Evolutionary conservation across 208 protist species (phyloP).

Genomic region (Acanthamoeba polyphaga): DNA sequence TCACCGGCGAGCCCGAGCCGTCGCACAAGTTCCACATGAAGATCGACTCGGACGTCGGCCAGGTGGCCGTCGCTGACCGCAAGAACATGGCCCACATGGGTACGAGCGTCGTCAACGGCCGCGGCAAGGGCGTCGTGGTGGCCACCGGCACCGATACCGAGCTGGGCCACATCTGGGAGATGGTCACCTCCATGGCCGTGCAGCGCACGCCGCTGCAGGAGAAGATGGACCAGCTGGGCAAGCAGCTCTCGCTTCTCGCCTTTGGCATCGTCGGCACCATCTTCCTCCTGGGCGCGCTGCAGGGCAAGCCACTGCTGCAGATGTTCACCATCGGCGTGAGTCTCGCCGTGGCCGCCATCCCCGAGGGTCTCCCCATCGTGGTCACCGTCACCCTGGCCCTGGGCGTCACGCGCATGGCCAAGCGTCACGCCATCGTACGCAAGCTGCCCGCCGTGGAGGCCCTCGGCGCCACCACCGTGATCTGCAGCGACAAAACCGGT

Average conservation of each 20-base stretch:
- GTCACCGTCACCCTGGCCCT: conserved; percentile 83
- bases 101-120: conserved; percentile 85
- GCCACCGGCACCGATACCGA: conserved; percentile 94
- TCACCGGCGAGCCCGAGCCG: conserved; percentile 96
- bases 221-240: conserved; percentile 88
- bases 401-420: conserved; percentile 94
- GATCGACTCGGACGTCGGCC: conserved; percentile 71
- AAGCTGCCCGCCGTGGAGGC: conserved; percentile 79
- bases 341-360: conserved; percentile 98
- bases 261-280: conserved; percentile 84
- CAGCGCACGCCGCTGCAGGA: conserved; percentile 96
- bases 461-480: conserved; percentile 97
- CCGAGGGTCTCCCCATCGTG: conserved; percentile 96
- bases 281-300: conserved; percentile 69
- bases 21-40: conserved; percentile 84
- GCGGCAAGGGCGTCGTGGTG: conserved; percentile 94
- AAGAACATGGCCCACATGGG: conserved; percentile 93
- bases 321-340: conserved; percentile 98
- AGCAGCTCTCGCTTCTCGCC: conserved; percentile 82
- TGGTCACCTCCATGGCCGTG: conserved; percentile 92
- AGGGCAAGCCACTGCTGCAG: conserved; percentile 91
- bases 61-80: conserved; percentile 77
- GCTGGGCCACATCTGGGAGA: conserved; percentile 95
- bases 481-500: conserved; percentile 99
- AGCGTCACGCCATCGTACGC: conserved; percentile 71